These are phyloP conservation scores for Rhododendron kiyosumense DNA, from an alignment of 148 eudicot species.

Conservation along the genomic window DNA sequence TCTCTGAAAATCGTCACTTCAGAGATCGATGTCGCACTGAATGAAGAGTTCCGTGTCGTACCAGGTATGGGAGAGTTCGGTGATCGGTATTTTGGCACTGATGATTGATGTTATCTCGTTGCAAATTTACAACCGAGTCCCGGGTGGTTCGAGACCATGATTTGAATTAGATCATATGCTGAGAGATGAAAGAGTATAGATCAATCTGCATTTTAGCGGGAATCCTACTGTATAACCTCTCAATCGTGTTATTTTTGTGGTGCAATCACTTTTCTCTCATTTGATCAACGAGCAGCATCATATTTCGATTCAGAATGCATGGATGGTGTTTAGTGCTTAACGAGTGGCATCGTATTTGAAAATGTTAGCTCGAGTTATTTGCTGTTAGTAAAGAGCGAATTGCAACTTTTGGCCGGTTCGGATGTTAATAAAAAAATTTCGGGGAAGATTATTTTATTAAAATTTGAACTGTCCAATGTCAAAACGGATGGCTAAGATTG, in stretches of 20 bases:
- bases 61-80: conserved; percentile 98
- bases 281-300: too few relatives aligned
- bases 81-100: conserved; percentile 96
- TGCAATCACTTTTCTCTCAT: neutral
- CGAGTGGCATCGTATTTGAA: neutral
- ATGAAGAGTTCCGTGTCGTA: conserved; percentile 82
- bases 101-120: conserved; percentile 37
- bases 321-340: neutral
- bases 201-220: neutral
- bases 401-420: too few relatives aligned
- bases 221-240: neutral
- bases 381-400: neutral
- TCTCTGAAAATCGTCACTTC: conserved; percentile 88
- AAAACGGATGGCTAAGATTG: too few relatives aligned
- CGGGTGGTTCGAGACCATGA: neutral
- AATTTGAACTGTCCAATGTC: too few relatives aligned
- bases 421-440: too few relatives aligned
- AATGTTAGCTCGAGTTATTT: neutral
- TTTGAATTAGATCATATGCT: neutral
- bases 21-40: conserved; percentile 74
- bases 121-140: neutral
- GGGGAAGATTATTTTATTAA: too few relatives aligned
- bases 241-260: neutral
- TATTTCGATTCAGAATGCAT: neutral
- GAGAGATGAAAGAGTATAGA: neutral